Evolutionary conservation across 2,329 filamentous ascomycete genomes (phyloP), one percentile per base, ranked within the genome.

Genomic region (Nigrospora osmanthi): DNA sequence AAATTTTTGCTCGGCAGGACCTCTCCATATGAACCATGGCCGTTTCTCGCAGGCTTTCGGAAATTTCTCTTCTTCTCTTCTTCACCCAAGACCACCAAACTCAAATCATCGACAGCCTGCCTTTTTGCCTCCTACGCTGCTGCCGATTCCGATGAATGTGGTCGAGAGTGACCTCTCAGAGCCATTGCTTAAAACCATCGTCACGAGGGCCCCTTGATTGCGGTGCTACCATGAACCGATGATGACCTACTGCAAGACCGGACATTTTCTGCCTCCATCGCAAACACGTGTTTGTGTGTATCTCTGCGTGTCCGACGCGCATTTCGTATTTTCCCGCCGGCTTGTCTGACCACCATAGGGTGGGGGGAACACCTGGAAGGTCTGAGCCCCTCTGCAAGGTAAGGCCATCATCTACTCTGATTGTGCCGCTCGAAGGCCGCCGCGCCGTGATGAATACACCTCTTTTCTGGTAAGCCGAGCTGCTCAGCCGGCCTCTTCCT

Each of bases 181-280:
- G 71, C 74, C 74, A 69, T 78, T 80, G 75, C 69, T 70, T 73
- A 81, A 81, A 81, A 81, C 78, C 78, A 80, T 81, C 67, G 72
- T 79, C 76, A 79, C 74, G 78, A 81, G 78, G 75, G 77, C 76
- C 77, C 75, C 75, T 73, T 64, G 58, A 28, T 28, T 28, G 46
- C 61, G 74, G 62, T 75, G 47, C 38, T 70, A 59, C 76, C 78
- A 81, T 80, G 78, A 81, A 77, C 71, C 75, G 78, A 57, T 78
- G 78, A 81, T 81, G 76, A 81, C 78, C 78, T 80, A 73, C 79
- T 70, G 71, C 75, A 79, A 78, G 71, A 69, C 51, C 62, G 69
- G 69, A 80, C 76, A 80, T 72, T 56, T 56, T 51, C 44, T 40
- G 39, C 45, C 44, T 35, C 15, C 38, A n/a, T 43, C 16, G 19